Base-by-base conservation (phyloP, 169 alveolate genomes). In the Amoebophrya sp. region DNA sequence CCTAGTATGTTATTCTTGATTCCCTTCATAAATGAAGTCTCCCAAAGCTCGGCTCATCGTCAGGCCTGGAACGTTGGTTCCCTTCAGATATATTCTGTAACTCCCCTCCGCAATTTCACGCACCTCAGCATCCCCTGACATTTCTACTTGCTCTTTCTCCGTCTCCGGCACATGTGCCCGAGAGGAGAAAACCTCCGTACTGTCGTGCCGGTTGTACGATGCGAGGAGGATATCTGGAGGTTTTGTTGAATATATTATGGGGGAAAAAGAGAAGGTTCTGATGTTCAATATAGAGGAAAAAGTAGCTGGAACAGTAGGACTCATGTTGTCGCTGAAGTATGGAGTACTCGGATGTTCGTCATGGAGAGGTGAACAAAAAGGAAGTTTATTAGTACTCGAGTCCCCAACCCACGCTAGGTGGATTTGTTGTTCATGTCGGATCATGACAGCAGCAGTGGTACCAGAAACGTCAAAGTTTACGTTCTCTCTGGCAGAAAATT, bases 381-480 rank as follows among this genome's bases (percentile, higher is more conserved):
- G 40, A 33, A 83, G 23, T 23, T 78, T 40, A 23, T 40, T n/a
- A 0, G 29, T 6, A n/a, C 34, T 23, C 0, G 0, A 3, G 0
- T n/a, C n/a, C n/a, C 23, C 29, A 2, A 78, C 38, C 38, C 40
- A 3, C 0, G 55, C 92, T 29, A 83, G 93, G 89, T n/a, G 78
- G 91, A 6, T 91, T 18, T 47, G 83, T 41, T 92, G 93, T 65
- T 92, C 93, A 39, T 92, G 91, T 92, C 54, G 91, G 83, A 92
- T 89, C 90, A 92, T 89, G 39, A 40, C 53, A 41, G 92, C 53
- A 18, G 91, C 93, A 14, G 93, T 91, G 0, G 94, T 78, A 0
- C 94, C 94, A 0, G 94, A 92, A 24, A 92, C 94, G 29, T 92
- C 92, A 55, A 92, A 89, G 89, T 92, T 92, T 92, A 92, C 89